Conservation (phyloP, 805 yeast genomes). For the Maudiozyma turicensis region DNA sequence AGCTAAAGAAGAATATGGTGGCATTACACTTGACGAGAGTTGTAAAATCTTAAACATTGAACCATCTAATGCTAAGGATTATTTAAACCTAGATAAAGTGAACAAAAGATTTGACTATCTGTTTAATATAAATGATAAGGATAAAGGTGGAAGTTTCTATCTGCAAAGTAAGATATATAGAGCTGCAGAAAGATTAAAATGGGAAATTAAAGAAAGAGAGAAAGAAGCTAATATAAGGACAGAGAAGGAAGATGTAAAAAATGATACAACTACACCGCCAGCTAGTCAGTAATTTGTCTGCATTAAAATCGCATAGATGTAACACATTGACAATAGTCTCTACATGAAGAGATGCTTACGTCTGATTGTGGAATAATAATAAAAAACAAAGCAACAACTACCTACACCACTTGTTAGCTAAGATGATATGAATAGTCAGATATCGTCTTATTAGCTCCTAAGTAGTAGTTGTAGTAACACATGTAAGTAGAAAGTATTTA, state of each 20-base stretch:
- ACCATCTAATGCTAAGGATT: constrained; percentile 37
- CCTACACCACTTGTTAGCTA: too few relatives aligned
- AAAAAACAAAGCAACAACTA: too few relatives aligned
- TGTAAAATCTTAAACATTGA: constrained; percentile 82
- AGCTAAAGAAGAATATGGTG: constrained; percentile 44
- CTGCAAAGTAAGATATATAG: constrained; percentile 86
- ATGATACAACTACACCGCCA: too few relatives aligned
- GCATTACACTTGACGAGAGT: constrained; percentile 81
- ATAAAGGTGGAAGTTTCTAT: constrained; percentile 93
- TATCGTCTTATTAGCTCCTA: too few relatives aligned
- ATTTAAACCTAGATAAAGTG: constrained; percentile 46
- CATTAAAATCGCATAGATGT: too few relatives aligned
- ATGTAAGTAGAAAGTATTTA: background rate
- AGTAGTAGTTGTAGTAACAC: background rate
- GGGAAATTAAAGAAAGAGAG: constrained; percentile 42
- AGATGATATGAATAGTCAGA: too few relatives aligned
- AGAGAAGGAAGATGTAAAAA: too few relatives aligned
- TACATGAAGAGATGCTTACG: too few relatives aligned
- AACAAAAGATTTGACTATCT: constrained; percentile 68
- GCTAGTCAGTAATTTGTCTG: too few relatives aligned
- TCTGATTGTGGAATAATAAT: too few relatives aligned
- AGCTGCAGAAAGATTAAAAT: constrained; percentile 84
- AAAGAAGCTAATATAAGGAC: constrained; percentile 4
- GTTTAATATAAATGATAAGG: constrained; percentile 83
- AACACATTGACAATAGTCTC: too few relatives aligned